Evolutionary conservation across 257 asterid species (phyloP).

Genomic region (Eucommia ulmoides): DNA sequence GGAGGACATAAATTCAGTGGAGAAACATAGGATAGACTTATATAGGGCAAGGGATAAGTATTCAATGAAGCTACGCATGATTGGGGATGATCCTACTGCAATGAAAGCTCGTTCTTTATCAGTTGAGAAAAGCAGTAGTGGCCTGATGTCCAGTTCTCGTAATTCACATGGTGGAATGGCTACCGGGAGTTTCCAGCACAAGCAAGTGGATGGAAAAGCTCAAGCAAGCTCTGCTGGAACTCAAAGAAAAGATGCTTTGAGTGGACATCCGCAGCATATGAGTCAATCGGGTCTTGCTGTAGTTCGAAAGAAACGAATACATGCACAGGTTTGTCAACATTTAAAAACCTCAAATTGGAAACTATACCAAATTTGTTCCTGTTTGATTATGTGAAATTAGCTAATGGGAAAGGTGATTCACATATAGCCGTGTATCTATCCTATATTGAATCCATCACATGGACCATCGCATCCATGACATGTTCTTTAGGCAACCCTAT

Average conservation of each 20-base stretch:
- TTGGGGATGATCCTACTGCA: slow-evolving; percentile 35
- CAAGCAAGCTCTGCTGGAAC: slow-evolving; percentile 21
- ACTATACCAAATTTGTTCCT: no score
- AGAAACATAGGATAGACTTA: slow-evolving; percentile 50
- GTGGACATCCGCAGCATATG: slow-evolving; percentile 42
- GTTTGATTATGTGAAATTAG: no score
- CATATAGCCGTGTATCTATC: no score
- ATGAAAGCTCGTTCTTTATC: slow-evolving; percentile 35
- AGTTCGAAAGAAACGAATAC: slow-evolving; percentile 59
- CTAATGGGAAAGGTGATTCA: no score
- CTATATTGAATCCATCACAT: no score
- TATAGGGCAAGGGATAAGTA: slow-evolving; percentile 61
- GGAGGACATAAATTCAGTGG: slow-evolving; percentile 61
- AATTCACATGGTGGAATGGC: slow-evolving; percentile 33
- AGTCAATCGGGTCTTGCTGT: slow-evolving; percentile 61
- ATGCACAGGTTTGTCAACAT: slow-evolving; percentile 51
- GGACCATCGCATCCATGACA: no score
- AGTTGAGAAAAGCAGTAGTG: slow-evolving; percentile 30
- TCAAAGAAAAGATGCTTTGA: slow-evolving; percentile 38
- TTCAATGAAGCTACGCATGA: slow-evolving; percentile 46
- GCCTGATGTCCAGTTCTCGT: slow-evolving; percentile 38
- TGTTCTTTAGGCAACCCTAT: no score
- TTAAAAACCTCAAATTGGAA: no score
- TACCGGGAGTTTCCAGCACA: slow-evolving; percentile 28
- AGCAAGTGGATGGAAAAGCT: slow-evolving; percentile 35